phyloP scores from a whole-genome alignment of 2,329 filamentous ascomycete genomes.

The Cladophialophora chaetospira region DNA sequence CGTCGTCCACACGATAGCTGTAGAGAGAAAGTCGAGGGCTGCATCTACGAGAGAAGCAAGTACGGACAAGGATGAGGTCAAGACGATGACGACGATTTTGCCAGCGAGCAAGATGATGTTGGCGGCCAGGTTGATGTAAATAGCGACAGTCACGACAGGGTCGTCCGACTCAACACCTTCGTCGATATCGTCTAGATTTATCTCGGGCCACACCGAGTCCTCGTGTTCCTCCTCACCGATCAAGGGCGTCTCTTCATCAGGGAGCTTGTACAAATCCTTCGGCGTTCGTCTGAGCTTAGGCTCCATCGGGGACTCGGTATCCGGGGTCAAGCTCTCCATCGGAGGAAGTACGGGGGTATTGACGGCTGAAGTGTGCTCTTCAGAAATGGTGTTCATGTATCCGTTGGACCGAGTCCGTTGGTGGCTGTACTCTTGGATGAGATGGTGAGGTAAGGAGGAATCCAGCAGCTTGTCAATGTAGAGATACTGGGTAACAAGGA shows the following conservation, averaged over 20 bases:
- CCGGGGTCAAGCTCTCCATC: conserved; percentile 24
- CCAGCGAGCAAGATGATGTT: conserved; percentile 74
- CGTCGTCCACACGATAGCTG: conserved; percentile 77
- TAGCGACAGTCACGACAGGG: conserved; percentile 78
- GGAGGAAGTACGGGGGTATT: conserved; percentile 31
- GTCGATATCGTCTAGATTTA: conserved; percentile 43
- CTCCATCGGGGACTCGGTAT: conserved; percentile 16
- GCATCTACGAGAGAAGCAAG: conserved; percentile 78
- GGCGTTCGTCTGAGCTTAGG: conserved; percentile 73
- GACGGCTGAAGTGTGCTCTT: conserved; percentile 56
- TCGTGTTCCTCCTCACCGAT: conserved; percentile 1
- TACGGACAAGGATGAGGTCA: conserved; percentile 77
- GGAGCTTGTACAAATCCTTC: conserved; percentile 78
- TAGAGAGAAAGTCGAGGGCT: conserved; percentile 76
- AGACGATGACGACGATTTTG: conserved; percentile 74
- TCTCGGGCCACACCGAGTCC: conserved; percentile 46
- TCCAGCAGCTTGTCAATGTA: conserved; percentile 91
- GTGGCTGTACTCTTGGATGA: conserved; percentile 85
- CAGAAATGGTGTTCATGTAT: conserved; percentile 70
- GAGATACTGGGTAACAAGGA: conserved; percentile 84
- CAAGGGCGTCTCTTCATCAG: conserved; percentile 41
- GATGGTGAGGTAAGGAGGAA: conserved; percentile 85
- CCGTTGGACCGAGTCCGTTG: conserved; percentile 53
- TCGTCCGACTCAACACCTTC: conserved; percentile 67
- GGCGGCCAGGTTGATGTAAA: conserved; percentile 80